Evolutionary conservation across 2,329 filamentous ascomycete genomes (phyloP), one percentile per base, ranked within the genome.

Genomic region (Sporothrix protearum): DNA sequence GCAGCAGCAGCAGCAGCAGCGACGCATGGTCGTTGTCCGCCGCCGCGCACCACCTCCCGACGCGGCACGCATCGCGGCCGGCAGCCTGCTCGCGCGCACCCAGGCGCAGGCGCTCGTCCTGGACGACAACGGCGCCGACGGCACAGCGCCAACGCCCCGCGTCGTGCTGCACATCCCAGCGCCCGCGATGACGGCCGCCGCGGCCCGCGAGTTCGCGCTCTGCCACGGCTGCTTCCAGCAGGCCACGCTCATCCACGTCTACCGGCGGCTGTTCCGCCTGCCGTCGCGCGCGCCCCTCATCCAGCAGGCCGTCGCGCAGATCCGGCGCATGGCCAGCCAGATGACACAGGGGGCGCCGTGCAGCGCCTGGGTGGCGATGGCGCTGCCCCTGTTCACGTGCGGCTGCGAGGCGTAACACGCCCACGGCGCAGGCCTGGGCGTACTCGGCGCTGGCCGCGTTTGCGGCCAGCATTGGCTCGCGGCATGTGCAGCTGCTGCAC

Each of bases 211-310:
- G 63, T 66, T 70, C 51, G 36, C 30, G 2, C 49, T 73, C 25
- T 73, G 71, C 33, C 68, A 73, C 51, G 63, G 66, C 12, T 42
- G 45, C 59, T 73, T 73, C 66, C 72, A 73, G 51, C 72, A 73
- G 19, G 72, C 72, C 0, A 72, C 71, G 6, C 66, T 72, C n/a
- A 73, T 73, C 51, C 72, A 72, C 63, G 28, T 73, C 9, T 73
- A 73, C 64, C 72, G 72, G 3, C 72, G 71, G 28, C 71, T 73
- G 16, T 73, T 66, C 64, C 51, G 64, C 2, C 57, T 73, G 68
- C 71, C 72, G 12, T 73, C 72, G 9, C 19, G 49, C 1, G 39
- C 72, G 25, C 4, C 59, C 6, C 71, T 33, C 28, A 72, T 73
- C 49, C 72, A 72, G 49, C 42, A 39, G 16, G 68, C 72, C 9